These are phyloP conservation scores for Raffaelea albimanens DNA, from an alignment of 2,329 filamentous ascomycete species.

Conservation along the genomic window DNA sequence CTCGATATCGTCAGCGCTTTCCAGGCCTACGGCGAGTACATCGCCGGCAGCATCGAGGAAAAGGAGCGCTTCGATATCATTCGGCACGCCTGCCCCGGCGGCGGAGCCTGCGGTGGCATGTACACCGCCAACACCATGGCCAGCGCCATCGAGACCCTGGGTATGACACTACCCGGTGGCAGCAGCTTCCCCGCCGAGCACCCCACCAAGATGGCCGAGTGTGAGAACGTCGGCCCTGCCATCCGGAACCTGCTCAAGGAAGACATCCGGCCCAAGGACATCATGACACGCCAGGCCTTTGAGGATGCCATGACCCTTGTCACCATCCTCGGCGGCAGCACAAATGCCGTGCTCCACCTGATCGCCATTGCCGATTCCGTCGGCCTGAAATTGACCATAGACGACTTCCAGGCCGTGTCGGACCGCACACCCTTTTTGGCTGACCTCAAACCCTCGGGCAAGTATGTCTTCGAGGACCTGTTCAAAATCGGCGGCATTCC, in stretches of 20 bases:
- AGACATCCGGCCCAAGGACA: constrained; percentile 68
- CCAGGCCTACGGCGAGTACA: constrained; percentile 93
- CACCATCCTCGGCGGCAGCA: constrained; percentile 75
- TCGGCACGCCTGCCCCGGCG: constrained; percentile 76
- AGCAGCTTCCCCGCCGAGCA: constrained; percentile 72
- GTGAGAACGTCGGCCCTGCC: constrained; percentile 59
- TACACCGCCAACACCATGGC: constrained; percentile 72
- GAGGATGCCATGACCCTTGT: constrained; percentile 80
- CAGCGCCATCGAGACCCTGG: constrained; percentile 62
- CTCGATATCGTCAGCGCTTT: constrained; percentile 97
- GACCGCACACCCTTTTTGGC: constrained; percentile 72
- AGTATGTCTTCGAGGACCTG: constrained; percentile 76
- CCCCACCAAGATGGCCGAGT: constrained; percentile 62
- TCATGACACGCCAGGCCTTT: constrained; percentile 71
- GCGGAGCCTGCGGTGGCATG: constrained; percentile 81
- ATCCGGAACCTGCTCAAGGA: constrained; percentile 67
- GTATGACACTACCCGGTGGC: constrained; percentile 73
- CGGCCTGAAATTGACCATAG: constrained; percentile 72
- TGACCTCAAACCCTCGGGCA: constrained; percentile 76
- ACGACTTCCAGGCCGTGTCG: constrained; percentile 77
- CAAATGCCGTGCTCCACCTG: constrained; percentile 76
- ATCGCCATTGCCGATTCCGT: constrained; percentile 78
- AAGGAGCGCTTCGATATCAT: constrained; percentile 92
- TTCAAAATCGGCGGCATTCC: constrained; percentile 84
- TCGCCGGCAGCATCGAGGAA: constrained; percentile 84